Evolutionary conservation across 768 basidiomycete species (phyloP), one percentile per base, ranked within the genome.

Genomic region (Rhizopogon sp.): DNA sequence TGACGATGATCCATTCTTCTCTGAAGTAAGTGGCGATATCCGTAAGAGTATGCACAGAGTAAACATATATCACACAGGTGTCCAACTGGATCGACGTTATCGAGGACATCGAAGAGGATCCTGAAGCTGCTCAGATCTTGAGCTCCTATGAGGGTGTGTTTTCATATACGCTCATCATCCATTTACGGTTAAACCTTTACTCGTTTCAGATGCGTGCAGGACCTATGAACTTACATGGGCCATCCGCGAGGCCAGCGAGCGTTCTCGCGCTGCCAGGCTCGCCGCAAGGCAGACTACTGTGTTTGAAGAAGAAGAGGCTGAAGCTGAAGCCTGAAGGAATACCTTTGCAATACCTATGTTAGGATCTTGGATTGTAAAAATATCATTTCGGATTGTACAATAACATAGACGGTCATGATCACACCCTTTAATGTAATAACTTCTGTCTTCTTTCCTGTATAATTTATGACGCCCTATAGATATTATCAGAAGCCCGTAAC

Each of bases 201-300:
- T 31, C 10, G 16, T 50, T 59, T 2, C 57, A 90, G 90, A 93
- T 71, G 93, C 93, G 42, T 87, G 85, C 62, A 85, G 81, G 72
- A 88, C 93, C 6, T 96, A 96, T 62, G 85, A 95, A 68, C 77
- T 96, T 57, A 95, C 93, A 22, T 96, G 93, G 93, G 91, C 93
- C 29, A 95, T 96, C 67, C 86, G 93, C 46, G 76, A 81, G 58
- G 87, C 90, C 33, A 83, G 82, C 60, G 90, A 93, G 66, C 79
- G 77, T 49, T 83, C 83, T 57, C 82, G 83, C 33, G 75, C 69
- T 13, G 72, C 70, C 22, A 81, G 70, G 58, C 62, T 76, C 42
- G 73, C 74, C 59, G 69, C 72, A 14, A 67, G 69, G 55, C 66
- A 58, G 47, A 63, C 68, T 35, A 58, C 68, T 43, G 42, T 44